Evolutionary conservation across 2,329 filamentous ascomycete genomes (phyloP).

Genomic region (Lasiodiplodia gonubiensis): DNA sequence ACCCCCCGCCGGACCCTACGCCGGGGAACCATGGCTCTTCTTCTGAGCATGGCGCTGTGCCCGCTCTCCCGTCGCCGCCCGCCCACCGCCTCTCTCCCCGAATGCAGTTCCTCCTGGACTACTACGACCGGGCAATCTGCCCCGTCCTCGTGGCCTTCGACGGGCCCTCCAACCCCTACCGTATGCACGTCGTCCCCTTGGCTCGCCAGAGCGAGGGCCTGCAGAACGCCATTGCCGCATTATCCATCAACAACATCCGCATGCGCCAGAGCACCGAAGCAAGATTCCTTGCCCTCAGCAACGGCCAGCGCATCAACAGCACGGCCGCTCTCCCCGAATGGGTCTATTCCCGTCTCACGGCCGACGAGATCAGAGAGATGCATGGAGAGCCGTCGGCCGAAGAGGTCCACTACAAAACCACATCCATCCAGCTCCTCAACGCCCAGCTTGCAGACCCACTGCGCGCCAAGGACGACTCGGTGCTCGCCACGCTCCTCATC

Average conservation of each 20-base stretch:
- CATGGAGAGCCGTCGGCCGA: slow-evolving; percentile 68
- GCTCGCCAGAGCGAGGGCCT: slow-evolving; percentile 79
- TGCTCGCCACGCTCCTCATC: slow-evolving; percentile 83
- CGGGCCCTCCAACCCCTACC: slow-evolving; percentile 81
- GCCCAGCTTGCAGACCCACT: slow-evolving; percentile 78
- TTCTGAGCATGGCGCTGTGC: slow-evolving; percentile 22
- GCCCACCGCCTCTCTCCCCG: slow-evolving; percentile 68
- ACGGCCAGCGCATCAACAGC: slow-evolving; percentile 40
- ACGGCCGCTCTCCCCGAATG: slow-evolving; percentile 45
- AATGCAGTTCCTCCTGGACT: slow-evolving; percentile 88
- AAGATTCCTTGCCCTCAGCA: slow-evolving; percentile 37
- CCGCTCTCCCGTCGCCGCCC: neutral
- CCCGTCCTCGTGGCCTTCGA: slow-evolving; percentile 92
- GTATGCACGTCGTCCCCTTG: slow-evolving; percentile 79
- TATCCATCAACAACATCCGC: slow-evolving; percentile 86
- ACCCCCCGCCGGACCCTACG: slow-evolving; percentile 10
- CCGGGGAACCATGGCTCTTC: slow-evolving; percentile 30
- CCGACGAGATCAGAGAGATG: slow-evolving; percentile 46
- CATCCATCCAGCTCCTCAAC: slow-evolving; percentile 83
- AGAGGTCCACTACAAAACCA: slow-evolving; percentile 83
- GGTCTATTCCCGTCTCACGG: slow-evolving; percentile 45
- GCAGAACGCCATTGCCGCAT: slow-evolving; percentile 89
- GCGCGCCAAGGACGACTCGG: slow-evolving; percentile 81
- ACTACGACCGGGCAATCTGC: slow-evolving; percentile 91
- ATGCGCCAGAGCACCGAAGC: slow-evolving; percentile 74